Conservation (phyloP, 108 stramenopile genomes). For the Stephanodiscus triporus region DNA sequence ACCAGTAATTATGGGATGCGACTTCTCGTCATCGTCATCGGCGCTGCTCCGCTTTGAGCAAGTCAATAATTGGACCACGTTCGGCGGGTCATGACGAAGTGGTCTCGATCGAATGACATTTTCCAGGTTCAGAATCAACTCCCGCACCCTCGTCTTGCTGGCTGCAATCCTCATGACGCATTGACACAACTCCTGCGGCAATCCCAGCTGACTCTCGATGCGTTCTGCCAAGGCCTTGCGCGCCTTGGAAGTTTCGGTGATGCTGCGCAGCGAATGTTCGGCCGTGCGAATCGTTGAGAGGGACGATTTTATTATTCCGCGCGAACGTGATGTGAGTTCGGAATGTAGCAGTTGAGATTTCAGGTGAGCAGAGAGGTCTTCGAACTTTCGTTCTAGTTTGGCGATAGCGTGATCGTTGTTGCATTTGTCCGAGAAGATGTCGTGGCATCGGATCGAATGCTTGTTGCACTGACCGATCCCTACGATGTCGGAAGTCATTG, state of each 20-base stretch:
- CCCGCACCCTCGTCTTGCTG: constrained; percentile 58
- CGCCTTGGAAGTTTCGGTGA: constrained; percentile 50
- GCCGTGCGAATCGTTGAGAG: constrained; percentile 39
- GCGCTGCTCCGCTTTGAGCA: neutral
- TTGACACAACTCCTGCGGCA: constrained; percentile 74
- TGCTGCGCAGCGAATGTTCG: constrained; percentile 46
- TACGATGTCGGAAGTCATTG: neutral
- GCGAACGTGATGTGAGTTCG: constrained; percentile 35
- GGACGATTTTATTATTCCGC: constrained; percentile 36
- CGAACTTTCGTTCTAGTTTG: constrained; percentile 29
- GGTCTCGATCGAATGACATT: constrained; percentile 19
- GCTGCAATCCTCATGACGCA: constrained; percentile 56
- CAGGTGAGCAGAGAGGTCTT: constrained; percentile 29
- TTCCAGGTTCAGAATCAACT: constrained; percentile 56
- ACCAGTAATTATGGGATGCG: neutral
- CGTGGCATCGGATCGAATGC: neutral
- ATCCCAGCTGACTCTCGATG: constrained; percentile 30
- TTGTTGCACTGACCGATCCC: neutral
- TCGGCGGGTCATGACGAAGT: neutral
- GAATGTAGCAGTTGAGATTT: constrained; percentile 40
- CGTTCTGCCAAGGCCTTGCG: constrained; percentile 45
- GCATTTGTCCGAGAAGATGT: neutral
- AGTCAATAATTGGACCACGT: neutral
- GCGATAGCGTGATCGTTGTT: constrained; percentile 2
- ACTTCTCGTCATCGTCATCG: neutral